Conservation (phyloP, 768 basidiomycete species). For the Pulveroboletus sp. region DNA sequence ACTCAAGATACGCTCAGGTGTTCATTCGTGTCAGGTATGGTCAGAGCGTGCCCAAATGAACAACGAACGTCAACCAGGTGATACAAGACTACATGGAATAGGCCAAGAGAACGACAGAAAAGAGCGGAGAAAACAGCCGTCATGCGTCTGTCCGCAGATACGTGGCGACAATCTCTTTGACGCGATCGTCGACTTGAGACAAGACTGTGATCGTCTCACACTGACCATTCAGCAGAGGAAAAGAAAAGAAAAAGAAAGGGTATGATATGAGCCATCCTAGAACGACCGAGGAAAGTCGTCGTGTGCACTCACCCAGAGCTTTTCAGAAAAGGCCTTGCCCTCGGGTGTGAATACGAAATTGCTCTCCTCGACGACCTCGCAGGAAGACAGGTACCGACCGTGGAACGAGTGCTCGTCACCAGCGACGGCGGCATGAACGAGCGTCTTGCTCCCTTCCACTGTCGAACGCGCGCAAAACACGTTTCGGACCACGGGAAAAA, state of each 20-base stretch:
- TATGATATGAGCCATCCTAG: not conserved
- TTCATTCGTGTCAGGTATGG: not conserved
- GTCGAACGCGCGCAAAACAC: slow-evolving; percentile 22
- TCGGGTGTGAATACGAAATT: slow-evolving; percentile 26
- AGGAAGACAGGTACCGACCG: slow-evolving; percentile 27
- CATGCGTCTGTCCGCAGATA: slow-evolving; percentile 1
- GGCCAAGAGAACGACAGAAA: no score
- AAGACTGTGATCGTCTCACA: slow-evolving; percentile 15
- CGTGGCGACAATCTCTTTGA: slow-evolving; percentile 14
- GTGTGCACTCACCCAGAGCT: slow-evolving; percentile 26
- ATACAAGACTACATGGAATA: not conserved
- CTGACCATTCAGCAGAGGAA: not conserved
- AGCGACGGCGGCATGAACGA: slow-evolving; percentile 28
- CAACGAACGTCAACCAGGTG: no score
- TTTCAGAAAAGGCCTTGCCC: slow-evolving; percentile 23
- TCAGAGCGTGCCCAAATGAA: no score
- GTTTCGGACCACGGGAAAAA: slow-evolving; percentile 2
- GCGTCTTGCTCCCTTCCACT: slow-evolving; percentile 31
- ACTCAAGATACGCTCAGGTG: not conserved
- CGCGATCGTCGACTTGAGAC: slow-evolving; percentile 11
- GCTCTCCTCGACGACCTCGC: slow-evolving; percentile 22
- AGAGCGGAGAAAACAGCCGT: not conserved
- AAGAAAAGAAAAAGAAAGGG: not conserved
- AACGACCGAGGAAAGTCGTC: not conserved
- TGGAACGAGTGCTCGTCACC: slow-evolving; percentile 11